phyloP scores from a whole-genome alignment of 1,284 basidiomycete species.

The Sanguinoderma infundibulare region DNA sequence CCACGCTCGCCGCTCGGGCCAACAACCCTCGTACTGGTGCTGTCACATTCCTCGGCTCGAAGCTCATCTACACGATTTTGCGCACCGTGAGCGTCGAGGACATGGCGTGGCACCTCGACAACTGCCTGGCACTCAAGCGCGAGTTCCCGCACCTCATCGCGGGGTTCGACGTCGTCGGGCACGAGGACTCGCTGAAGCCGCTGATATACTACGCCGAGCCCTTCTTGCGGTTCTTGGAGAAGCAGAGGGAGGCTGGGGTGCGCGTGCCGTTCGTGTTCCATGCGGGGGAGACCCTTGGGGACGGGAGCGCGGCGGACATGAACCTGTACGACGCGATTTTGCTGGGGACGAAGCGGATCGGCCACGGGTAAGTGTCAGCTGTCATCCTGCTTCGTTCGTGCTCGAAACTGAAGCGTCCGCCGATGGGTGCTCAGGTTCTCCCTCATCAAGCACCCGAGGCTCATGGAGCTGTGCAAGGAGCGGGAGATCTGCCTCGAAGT shows the following conservation, averaged over 20 bases:
- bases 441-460: constrained; percentile 71
- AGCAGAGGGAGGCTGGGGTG: constrained; percentile 59
- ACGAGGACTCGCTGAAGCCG: constrained; percentile 68
- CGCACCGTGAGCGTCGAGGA: constrained; percentile 60
- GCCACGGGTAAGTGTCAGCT: constrained; percentile 78
- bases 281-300: constrained; percentile 78
- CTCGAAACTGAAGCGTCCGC: not conserved
- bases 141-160: constrained; percentile 76
- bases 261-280: constrained; percentile 83
- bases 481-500: constrained; percentile 70
- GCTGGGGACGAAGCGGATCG: constrained; percentile 78
- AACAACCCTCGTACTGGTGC: constrained; percentile 36
- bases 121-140: constrained; percentile 75
- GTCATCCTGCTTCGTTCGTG: not conserved
- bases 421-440: constrained; percentile 53
- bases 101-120: constrained; percentile 69
- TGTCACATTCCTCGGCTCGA: constrained; percentile 68
- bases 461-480: constrained; percentile 70
- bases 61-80: constrained; percentile 76
- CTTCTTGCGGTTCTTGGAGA: constrained; percentile 62
- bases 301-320: constrained; percentile 69
- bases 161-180: constrained; percentile 82
- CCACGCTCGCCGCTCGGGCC: constrained; percentile 53
- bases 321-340: constrained; percentile 83
- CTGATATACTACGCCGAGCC: constrained; percentile 68